These are phyloP conservation scores for Diatrype stigma DNA, from an alignment of 2,329 filamentous ascomycete genomes.

Conservation along the genomic window DNA sequence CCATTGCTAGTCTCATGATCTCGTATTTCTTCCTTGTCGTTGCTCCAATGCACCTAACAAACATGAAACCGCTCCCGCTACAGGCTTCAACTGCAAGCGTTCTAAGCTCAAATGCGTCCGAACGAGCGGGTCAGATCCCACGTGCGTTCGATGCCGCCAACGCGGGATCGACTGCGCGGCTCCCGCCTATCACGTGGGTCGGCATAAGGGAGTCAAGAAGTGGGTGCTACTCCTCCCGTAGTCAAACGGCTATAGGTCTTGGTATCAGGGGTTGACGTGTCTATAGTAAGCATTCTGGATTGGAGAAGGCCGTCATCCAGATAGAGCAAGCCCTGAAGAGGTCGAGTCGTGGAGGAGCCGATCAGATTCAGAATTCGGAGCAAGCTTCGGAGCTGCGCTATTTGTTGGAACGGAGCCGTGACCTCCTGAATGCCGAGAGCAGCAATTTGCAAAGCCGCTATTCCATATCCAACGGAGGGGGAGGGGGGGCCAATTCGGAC, in stretches of 20 bases:
- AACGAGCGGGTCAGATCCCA: slow-evolving; percentile 18
- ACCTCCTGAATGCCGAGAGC: slow-evolving; percentile 27
- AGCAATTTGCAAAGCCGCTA: slow-evolving; percentile 13
- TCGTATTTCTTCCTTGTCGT: not conserved
- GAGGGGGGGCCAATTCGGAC: slow-evolving; percentile 5
- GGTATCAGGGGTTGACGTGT: not conserved
- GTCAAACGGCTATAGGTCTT: not conserved
- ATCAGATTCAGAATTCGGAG: slow-evolving; percentile 35
- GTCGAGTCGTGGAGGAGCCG: slow-evolving; percentile 39
- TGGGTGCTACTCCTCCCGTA: slow-evolving; percentile 30
- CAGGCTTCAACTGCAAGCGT: slow-evolving; percentile 29
- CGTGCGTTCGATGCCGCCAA: slow-evolving; percentile 28
- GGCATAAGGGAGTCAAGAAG: slow-evolving; percentile 77
- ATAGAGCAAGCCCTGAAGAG: slow-evolving; percentile 66
- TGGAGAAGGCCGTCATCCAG: slow-evolving; percentile 71
- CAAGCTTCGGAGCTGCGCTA: slow-evolving; percentile 43
- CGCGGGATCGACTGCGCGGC: slow-evolving; percentile 56
- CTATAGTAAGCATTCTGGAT: slow-evolving; percentile 64
- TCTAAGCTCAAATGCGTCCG: slow-evolving; percentile 32
- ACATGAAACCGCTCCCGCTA: slow-evolving; percentile 1
- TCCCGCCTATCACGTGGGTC: slow-evolving; percentile 67
- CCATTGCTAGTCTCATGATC: too few species aligned
- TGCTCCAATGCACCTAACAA: not conserved
- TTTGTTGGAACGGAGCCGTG: slow-evolving; percentile 45
- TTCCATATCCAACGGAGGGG: slow-evolving; percentile 15